Conservation (phyloP, 331 rosid genomes). For the Dryas integrifolia region DNA sequence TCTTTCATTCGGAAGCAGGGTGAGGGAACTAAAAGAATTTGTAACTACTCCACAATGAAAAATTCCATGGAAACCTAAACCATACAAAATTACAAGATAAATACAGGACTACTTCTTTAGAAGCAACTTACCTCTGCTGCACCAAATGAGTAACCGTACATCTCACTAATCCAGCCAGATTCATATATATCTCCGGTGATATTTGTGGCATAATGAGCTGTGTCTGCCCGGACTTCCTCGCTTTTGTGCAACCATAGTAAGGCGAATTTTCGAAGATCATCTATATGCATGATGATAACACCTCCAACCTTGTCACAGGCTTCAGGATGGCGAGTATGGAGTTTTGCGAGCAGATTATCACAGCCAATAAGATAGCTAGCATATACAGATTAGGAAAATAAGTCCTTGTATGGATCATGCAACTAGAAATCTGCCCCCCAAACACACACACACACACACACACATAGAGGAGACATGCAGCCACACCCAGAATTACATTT, state of each 20-base stretch:
- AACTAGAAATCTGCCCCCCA: background rate
- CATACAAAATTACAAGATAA: conserved; percentile 21
- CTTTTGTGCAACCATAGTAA: conserved; percentile 94
- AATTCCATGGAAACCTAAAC: conserved; percentile 7
- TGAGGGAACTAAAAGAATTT: background rate
- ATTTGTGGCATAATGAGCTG: conserved; percentile 86
- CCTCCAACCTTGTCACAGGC: conserved; percentile 99
- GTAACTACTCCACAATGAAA: background rate
- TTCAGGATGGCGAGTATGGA: conserved; percentile 93
- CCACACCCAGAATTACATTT: background rate
- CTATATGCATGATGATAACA: conserved; percentile 94
- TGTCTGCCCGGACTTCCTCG: conserved; percentile 96
- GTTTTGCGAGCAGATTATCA: conserved; percentile 84
- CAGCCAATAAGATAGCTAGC: conserved; percentile 93
- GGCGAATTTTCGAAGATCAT: conserved; percentile 82
- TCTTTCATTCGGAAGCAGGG: too few relatives aligned
- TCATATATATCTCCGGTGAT: conserved; percentile 87
- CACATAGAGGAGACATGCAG: background rate
- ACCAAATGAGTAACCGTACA: conserved; percentile 97
- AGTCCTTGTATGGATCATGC: conserved; percentile 15
- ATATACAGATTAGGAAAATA: conserved; percentile 22
- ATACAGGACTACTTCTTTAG: background rate
- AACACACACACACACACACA: background rate
- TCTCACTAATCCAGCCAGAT: conserved; percentile 99
- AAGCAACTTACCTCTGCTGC: conserved; percentile 84